Conservation (phyloP, 163 green algal species). For the Chloromonas sp. region DNA sequence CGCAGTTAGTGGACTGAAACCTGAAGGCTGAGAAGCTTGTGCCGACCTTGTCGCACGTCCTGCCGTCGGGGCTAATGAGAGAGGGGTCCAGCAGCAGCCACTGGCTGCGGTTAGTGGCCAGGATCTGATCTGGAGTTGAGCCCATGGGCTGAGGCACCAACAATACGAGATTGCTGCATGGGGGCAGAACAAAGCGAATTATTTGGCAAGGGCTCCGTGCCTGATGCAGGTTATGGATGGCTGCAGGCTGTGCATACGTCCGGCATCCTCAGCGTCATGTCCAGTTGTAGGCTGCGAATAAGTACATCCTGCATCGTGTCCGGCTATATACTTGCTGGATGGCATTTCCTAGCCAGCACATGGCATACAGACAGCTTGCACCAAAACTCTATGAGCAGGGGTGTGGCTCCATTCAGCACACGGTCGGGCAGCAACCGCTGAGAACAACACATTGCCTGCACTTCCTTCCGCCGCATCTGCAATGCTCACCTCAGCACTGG, state of each 20-base stretch:
- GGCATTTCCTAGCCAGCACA: too few species aligned
- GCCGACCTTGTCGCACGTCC: conserved; percentile 75
- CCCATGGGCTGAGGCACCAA: conserved; percentile 63
- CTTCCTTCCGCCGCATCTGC: too few species aligned
- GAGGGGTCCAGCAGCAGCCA: conserved; percentile 77
- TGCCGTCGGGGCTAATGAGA: not conserved
- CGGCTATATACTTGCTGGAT: too few species aligned
- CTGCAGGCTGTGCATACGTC: not conserved
- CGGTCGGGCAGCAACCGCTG: too few species aligned
- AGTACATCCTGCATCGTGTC: too few species aligned
- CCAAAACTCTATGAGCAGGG: too few species aligned
- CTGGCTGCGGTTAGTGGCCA: conserved; percentile 34
- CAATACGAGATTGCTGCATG: conserved; percentile 46
- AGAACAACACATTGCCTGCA: too few species aligned
- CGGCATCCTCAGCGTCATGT: not conserved
- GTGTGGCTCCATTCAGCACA: too few species aligned
- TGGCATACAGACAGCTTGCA: too few species aligned
- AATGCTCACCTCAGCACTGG: conserved; percentile 43
- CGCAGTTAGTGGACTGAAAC: conserved; percentile 39
- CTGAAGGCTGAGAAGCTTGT: conserved; percentile 76
- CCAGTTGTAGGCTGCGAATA: too few species aligned
- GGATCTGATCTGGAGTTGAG: conserved; percentile 10
- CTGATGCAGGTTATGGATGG: not conserved
- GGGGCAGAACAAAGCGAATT: too few species aligned
- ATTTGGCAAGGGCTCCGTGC: not conserved